Percentiles rank a stretch among this genome's conserved stretches.
These are phyloP conservation scores for Dunaliella primolecta DNA, from an alignment of 139 green algal genomes.

Conservation along the genomic window DNA sequence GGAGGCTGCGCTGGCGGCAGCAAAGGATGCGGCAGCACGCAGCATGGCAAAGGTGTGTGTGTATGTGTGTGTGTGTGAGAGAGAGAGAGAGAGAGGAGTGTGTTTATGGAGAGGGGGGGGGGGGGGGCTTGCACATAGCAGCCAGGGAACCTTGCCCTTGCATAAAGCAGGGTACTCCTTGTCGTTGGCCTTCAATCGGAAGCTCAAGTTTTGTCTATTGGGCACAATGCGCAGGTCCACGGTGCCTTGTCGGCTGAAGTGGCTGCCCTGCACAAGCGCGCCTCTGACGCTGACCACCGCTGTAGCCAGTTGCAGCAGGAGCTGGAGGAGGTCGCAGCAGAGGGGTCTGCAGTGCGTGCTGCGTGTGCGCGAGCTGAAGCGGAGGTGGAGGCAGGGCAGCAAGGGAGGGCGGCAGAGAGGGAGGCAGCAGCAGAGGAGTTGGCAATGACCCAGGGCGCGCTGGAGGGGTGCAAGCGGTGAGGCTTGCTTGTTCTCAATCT, in stretches of 20 bases:
- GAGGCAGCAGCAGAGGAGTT: background rate
- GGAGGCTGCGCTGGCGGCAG: background rate
- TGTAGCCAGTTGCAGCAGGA: conserved; percentile 15
- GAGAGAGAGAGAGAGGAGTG: background rate
- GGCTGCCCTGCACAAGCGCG: conserved; percentile 16
- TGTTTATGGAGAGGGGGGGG: background rate
- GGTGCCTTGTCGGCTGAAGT: conserved; percentile 33
- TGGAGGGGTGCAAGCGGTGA: background rate
- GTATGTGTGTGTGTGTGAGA: background rate
- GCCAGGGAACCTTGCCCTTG: too few relatives aligned
- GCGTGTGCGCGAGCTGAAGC: background rate
- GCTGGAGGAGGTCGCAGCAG: conserved; percentile 17
- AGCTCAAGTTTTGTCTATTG: too few relatives aligned
- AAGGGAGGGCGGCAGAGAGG: background rate
- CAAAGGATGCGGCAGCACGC: background rate
- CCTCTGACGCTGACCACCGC: background rate
- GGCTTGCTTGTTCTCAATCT: too few relatives aligned
- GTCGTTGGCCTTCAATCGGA: too few relatives aligned
- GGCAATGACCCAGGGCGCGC: background rate
- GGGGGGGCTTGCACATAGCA: background rate
- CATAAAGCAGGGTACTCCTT: too few relatives aligned
- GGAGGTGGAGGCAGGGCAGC: background rate
- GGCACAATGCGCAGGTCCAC: conserved; percentile 19
- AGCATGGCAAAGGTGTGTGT: background rate
- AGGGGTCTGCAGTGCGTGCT: background rate